phyloP scores from a whole-genome alignment of 352 stramenopile genomes.

The Phytophthora hibernalis region DNA sequence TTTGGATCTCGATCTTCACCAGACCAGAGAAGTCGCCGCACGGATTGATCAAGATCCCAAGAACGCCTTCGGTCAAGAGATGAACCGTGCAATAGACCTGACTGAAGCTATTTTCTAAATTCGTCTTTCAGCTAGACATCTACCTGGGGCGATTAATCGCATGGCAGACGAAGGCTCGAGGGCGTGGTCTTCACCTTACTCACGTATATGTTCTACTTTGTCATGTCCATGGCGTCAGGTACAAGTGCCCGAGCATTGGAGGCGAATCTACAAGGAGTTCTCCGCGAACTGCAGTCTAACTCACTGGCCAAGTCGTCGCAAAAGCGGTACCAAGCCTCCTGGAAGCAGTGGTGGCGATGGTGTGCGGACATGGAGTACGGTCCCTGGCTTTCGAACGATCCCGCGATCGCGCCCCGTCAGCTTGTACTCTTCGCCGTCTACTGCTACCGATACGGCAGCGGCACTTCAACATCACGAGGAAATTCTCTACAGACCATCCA shows the following conservation, averaged over 20 bases:
- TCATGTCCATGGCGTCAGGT: too few relatives aligned
- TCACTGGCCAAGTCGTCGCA: conserved; percentile 19
- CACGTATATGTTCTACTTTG: conserved; percentile 9
- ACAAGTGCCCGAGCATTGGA: too few relatives aligned
- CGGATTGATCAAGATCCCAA: too few relatives aligned
- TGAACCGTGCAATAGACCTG: too few relatives aligned
- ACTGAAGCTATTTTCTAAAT: too few relatives aligned
- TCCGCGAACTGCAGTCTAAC: conserved; percentile 13
- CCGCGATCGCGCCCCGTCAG: too few relatives aligned
- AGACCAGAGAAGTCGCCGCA: too few relatives aligned
- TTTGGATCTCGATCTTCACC: too few relatives aligned
- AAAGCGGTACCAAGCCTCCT: background rate
- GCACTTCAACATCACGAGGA: too few relatives aligned
- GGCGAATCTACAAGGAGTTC: conserved; percentile 26
- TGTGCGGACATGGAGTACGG: conserved; percentile 2
- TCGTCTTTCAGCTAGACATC: background rate
- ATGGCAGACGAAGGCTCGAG: conserved; percentile 22
- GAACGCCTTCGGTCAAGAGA: too few relatives aligned
- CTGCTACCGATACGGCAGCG: conserved; percentile 21
- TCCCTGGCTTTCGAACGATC: conserved; percentile 20
- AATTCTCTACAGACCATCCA: too few relatives aligned
- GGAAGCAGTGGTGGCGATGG: conserved; percentile 17
- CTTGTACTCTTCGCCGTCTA: conserved; percentile 18
- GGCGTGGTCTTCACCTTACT: conserved; percentile 1
- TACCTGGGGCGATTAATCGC: conserved; percentile 10